These are phyloP conservation scores for Fraxinus anomala DNA, from an alignment of 257 asterid species.

Conservation along the genomic window DNA sequence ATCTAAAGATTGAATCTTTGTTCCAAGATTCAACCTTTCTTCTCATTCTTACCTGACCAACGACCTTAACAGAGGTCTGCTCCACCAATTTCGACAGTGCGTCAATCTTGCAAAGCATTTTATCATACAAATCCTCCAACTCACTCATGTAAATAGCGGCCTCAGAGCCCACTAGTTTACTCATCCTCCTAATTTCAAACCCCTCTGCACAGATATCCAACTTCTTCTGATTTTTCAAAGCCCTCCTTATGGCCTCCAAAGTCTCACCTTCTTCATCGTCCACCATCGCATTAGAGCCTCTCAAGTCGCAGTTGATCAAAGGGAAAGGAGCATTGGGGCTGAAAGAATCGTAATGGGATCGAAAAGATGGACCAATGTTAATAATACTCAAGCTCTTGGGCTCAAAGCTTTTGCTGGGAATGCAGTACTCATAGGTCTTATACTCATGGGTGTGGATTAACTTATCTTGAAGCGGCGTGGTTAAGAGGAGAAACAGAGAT, in stretches of 20 bases:
- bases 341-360: conserved; percentile 74
- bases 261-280: conserved; percentile 55
- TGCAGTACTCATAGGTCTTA: conserved; percentile 61
- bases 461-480: conserved; percentile 81
- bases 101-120: conserved; percentile 77
- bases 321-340: conserved; percentile 71
- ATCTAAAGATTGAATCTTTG: not conserved
- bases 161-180: conserved; percentile 60
- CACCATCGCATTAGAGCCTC: conserved; percentile 56
- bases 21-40: conserved; percentile 9
- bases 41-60: conserved; percentile 61
- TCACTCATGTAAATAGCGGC: conserved; percentile 53
- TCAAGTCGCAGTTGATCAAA: conserved; percentile 47
- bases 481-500: conserved; percentile 66
- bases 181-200: conserved; percentile 61
- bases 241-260: conserved; percentile 35
- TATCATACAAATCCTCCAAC: conserved; percentile 74
- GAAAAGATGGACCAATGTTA: conserved; percentile 81
- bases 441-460: conserved; percentile 82
- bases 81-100: conserved; percentile 67
- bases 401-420: conserved; percentile 47
- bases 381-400: conserved; percentile 59
- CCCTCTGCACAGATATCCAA: conserved; percentile 65
- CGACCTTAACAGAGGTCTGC: conserved; percentile 63
- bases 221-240: conserved; percentile 54